Evolutionary conservation across 305 asterid species (phyloP).

Genomic region (Fraxinus platypoda): DNA sequence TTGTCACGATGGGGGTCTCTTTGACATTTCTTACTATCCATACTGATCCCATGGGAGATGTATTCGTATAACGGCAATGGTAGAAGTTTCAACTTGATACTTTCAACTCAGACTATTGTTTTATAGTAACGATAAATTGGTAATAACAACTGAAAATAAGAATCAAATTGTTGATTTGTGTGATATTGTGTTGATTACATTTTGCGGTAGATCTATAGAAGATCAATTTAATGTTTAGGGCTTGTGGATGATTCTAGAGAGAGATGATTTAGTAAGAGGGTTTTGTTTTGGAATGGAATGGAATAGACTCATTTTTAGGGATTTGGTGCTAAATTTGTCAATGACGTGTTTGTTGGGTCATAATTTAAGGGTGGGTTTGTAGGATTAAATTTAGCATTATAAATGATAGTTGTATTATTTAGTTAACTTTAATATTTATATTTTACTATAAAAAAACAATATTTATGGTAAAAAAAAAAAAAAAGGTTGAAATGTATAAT

Average conservation of each 20-base stretch:
- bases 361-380: no score
- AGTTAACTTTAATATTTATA: no score
- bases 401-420: no score
- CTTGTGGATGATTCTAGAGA: neutral
- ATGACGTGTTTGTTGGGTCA: no score
- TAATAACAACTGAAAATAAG: neutral
- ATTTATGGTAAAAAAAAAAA: no score
- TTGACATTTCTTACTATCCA: neutral
- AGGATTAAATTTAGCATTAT: no score
- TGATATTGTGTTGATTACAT: neutral
- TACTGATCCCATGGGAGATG: neutral
- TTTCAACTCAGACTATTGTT: neutral
- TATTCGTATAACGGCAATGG: neutral
- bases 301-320: no score
- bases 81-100: neutral
- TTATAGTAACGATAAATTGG: neutral
- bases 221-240: neutral
- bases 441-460: no score
- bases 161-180: neutral
- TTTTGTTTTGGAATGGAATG: no score
- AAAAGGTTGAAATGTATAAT: no score
- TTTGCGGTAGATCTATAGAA: neutral
- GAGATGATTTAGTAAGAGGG: neutral
- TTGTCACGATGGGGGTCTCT: no score
- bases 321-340: no score